phyloP scores from a whole-genome alignment of 192 early-diverging fungal genomes.

The Entrophospora sp. region DNA sequence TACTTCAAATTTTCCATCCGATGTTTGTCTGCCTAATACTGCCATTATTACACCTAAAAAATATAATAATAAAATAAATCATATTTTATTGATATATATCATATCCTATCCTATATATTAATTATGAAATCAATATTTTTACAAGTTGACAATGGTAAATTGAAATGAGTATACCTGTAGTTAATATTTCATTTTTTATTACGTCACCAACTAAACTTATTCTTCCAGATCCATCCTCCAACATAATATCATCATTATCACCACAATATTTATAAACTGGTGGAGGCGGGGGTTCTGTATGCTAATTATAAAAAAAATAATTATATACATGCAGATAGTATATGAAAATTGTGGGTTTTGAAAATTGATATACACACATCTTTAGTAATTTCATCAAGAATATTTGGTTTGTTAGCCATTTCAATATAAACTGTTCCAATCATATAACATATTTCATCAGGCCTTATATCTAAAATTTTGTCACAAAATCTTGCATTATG shows the following conservation, averaged over 20 bases:
- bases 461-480: constrained; percentile 66
- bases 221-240: constrained; percentile 94
- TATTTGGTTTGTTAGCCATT: constrained; percentile 80
- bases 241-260: constrained; percentile 47
- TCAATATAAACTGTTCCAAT: constrained; percentile 88
- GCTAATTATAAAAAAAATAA: constrained; percentile 28
- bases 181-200: constrained; percentile 45
- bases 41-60: constrained; percentile 62
- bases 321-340: neutral
- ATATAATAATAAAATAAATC: neutral
- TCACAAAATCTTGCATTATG: constrained; percentile 34
- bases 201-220: constrained; percentile 60
- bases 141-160: neutral
- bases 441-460: constrained; percentile 55
- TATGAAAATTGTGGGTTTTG: neutral
- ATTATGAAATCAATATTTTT: neutral
- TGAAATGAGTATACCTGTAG: constrained; percentile 52
- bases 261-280: constrained; percentile 59
- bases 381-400: constrained; percentile 77
- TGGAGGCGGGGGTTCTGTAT: constrained; percentile 55
- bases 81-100: neutral
- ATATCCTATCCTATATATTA: neutral
- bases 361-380: constrained; percentile 45
- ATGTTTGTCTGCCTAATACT: constrained; percentile 70
- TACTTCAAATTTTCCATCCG: constrained; percentile 75